Percentiles rank a stretch among this genome's conserved stretches.
phyloP scores from a whole-genome alignment of 179 eudicot species.

The Gypsophila paniculata region DNA sequence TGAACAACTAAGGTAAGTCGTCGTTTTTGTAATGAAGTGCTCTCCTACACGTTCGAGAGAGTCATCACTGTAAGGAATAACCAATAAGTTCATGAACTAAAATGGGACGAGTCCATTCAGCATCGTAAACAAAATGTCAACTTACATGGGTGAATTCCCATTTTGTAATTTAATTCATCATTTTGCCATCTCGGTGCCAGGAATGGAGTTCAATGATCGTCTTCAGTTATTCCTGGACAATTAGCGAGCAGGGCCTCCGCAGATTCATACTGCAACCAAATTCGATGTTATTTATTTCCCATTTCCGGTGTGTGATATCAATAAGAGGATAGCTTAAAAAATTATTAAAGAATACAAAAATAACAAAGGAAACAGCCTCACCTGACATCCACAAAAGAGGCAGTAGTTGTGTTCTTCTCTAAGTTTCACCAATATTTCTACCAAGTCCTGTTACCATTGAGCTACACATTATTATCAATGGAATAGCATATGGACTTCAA shows the following conservation, averaged over 20 bases:
- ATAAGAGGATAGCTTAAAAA: too few relatives aligned
- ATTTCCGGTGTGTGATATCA: too few relatives aligned
- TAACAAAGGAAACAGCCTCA: too few relatives aligned
- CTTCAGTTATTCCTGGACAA: conserved; percentile 85
- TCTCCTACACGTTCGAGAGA: not conserved
- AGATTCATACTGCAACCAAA: conserved; percentile 65
- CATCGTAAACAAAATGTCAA: not conserved
- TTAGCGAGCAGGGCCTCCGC: conserved; percentile 53
- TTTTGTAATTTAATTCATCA: conserved; percentile 7
- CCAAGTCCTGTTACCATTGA: conserved; percentile 62
- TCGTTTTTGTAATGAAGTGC: not conserved
- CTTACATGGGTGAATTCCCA: conserved; percentile 6
- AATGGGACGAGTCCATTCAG: not conserved
- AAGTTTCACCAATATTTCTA: conserved; percentile 54
- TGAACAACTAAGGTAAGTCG: not conserved
- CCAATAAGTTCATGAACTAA: not conserved
- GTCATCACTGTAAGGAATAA: not conserved
- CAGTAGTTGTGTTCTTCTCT: conserved; percentile 77
- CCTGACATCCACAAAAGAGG: conserved; percentile 94
- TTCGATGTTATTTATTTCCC: not conserved
- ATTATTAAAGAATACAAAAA: too few relatives aligned
- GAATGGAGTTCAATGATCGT: conserved; percentile 52
- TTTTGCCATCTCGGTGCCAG: not conserved
- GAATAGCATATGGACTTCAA: not conserved
- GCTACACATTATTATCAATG: not conserved